Evolutionary conservation across 805 yeast species (phyloP).

Genomic region (Starmerella sirachaensis): DNA sequence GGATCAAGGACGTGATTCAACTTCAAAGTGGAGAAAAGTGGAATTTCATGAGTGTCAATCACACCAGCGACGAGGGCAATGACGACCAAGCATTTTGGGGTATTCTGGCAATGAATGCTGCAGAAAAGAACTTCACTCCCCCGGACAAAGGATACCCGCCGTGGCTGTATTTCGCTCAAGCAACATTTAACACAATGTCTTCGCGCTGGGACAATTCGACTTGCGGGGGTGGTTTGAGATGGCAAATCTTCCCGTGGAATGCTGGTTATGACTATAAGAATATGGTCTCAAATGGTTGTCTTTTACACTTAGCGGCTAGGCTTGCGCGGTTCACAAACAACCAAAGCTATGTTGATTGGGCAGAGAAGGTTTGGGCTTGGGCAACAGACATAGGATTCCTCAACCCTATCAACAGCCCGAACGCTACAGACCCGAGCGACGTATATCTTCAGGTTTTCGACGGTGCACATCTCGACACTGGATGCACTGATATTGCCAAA

Average conservation of each 20-base stretch:
- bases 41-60: slow-evolving; percentile 78
- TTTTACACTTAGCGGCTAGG: slow-evolving; percentile 78
- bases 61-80: slow-evolving; percentile 86
- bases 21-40: slow-evolving; percentile 62
- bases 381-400: slow-evolving; percentile 43
- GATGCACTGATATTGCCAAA: slow-evolving; percentile 49
- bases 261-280: slow-evolving; percentile 89
- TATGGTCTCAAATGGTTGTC: slow-evolving; percentile 77
- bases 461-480: slow-evolving; percentile 32
- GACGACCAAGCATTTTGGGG: slow-evolving; percentile 99
- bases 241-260: slow-evolving; percentile 95
- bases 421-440: slow-evolving; percentile 30
- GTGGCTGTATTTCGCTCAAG: slow-evolving; percentile 79
- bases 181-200: slow-evolving; percentile 86
- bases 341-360: slow-evolving; percentile 62
- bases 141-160: slow-evolving; percentile 35
- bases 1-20: slow-evolving; percentile 48
- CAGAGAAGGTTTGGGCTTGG: slow-evolving; percentile 73
- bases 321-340: slow-evolving; percentile 73
- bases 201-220: slow-evolving; percentile 63
- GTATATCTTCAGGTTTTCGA: slow-evolving; percentile 23
- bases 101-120: slow-evolving; percentile 79
- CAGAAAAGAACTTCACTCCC: slow-evolving; percentile 71
- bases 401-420: slow-evolving; percentile 25
- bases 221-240: slow-evolving; percentile 84